Percentiles rank a stretch among this genome's conserved stretches.
Conservation (phyloP, 345 rosid genomes). For the Pseudoturritis turrita region DNA sequence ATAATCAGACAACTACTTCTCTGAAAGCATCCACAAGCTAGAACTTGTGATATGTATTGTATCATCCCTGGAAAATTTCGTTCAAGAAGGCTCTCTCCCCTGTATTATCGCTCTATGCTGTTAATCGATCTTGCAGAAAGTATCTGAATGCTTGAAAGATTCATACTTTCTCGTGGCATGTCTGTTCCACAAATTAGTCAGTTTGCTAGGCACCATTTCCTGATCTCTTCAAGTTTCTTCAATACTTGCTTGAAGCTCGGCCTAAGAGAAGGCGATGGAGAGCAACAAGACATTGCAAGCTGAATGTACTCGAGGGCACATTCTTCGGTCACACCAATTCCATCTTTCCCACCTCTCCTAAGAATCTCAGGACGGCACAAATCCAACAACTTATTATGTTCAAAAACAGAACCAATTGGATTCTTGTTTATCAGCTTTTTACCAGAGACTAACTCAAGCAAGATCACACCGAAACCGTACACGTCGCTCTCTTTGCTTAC, state of each 20-base stretch:
- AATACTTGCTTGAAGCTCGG: conserved; percentile 62
- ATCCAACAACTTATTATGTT: conserved; percentile 42
- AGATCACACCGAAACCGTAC: conserved; percentile 69
- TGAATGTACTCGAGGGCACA: conserved; percentile 51
- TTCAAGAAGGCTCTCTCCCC: conserved; percentile 4
- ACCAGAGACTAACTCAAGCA: conserved; percentile 78
- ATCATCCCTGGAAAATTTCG: background rate
- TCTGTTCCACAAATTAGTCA: background rate
- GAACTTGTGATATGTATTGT: background rate
- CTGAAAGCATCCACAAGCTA: background rate
- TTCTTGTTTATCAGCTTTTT: conserved; percentile 45
- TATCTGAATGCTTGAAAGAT: background rate
- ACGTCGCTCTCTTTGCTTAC: conserved; percentile 62
- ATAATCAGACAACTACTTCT: background rate
- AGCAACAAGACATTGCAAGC: conserved; percentile 79
- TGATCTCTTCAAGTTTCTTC: conserved; percentile 61
- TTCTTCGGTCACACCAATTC: conserved; percentile 45
- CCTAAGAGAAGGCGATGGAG: conserved; percentile 72
- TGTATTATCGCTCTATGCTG: background rate
- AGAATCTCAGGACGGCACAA: conserved; percentile 52
- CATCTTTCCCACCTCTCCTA: conserved; percentile 27
- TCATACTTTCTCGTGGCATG: background rate
- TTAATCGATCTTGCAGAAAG: background rate
- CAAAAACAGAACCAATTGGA: conserved; percentile 34
- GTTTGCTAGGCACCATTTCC: conserved; percentile 28